These are phyloP conservation scores for Candida mattraensis DNA, from an alignment of 805 yeast species.

Conservation along the genomic window DNA sequence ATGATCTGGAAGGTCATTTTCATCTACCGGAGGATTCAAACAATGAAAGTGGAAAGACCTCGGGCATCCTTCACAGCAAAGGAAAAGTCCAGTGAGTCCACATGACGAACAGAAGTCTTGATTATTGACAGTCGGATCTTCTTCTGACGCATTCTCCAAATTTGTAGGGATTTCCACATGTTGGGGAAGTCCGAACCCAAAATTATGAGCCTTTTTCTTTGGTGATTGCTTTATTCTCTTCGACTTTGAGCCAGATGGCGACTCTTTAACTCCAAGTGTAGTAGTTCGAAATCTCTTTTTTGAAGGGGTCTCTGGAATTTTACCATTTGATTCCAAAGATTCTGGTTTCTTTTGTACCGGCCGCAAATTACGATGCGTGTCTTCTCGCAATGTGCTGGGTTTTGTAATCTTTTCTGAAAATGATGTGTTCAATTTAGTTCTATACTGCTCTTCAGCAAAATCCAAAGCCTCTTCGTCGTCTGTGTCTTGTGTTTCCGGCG, in stretches of 20 bases:
- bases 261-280: constrained; percentile 2
- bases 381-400: constrained; percentile 30
- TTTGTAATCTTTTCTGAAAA: constrained; percentile 36
- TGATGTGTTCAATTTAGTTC: constrained; percentile 32
- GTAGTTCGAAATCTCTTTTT: constrained; percentile 13
- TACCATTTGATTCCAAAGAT: constrained; percentile 1
- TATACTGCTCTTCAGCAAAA: constrained; percentile 17
- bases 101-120: constrained; percentile 93
- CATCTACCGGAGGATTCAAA: constrained; percentile 85
- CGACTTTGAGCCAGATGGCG: constrained; percentile 10
- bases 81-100: constrained; percentile 82
- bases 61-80: constrained; percentile 95
- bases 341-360: constrained; percentile 14
- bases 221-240: constrained; percentile 27
- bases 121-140: constrained; percentile 41
- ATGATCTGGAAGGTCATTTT: constrained; percentile 71
- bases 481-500: constrained; percentile 7
- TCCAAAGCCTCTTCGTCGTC: constrained; percentile 14
- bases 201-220: constrained; percentile 14
- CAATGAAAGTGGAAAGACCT: constrained; percentile 89
- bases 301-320: constrained; percentile 16
- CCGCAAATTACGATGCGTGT: constrained; percentile 5
- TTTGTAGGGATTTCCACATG: constrained; percentile 10
- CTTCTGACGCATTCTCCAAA: constrained; percentile 9
- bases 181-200: constrained; percentile 14